Evolutionary conservation across 164 flowering plant species (phyloP), one percentile per base, ranked within the genome.

Genomic region (Cinnamomum chago): DNA sequence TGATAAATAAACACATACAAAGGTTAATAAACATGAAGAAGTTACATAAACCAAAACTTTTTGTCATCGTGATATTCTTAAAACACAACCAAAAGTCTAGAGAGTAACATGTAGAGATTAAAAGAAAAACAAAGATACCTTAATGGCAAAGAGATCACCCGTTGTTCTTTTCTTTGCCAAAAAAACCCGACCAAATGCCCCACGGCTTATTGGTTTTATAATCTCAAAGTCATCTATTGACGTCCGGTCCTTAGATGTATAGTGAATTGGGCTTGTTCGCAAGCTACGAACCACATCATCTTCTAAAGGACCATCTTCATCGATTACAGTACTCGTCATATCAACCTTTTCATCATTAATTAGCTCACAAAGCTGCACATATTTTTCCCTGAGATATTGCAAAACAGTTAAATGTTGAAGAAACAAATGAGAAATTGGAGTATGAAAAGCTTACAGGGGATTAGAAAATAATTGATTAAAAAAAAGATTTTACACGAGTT

Each of bases 151-250:
- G 69, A 94, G 92, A 84, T 96, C 99, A 23, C 99, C 99, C 0
- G 99, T 96, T 69, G 97, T 94, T 84, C 97, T 88, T 82, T 96
- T 96, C 80, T 91, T 96, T 66, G 99, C 98, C 80, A 96, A 82
- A 81, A 94, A 96, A 72, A 96, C 98, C 68, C 98, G 88, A 25
- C 99, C 99, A 88, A 94, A 96, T 60, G 99, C 97, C 55, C 99
- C 99, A 78, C 99, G 95, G 78, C 99, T 96, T 13, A 96, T 96
- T 67, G 99, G 99, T 79, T 92, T 96, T 72, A 96, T 96, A 74
- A 96, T 96, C 83, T 92, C 98, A 87, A 96, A 96, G 84, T 94
- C 97, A 82, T 96, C 99, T 70, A 96, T 96, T 11, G 99, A 89
- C n/a, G 99, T 96, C 22, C 99, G 92, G 70, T 96, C 99, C 83